A percentile compares a stretch with the other conserved stretches of the same genome.
phyloP scores from a whole-genome alignment of 352 stramenopile genomes.

The Pythium vanterpoolii region DNA sequence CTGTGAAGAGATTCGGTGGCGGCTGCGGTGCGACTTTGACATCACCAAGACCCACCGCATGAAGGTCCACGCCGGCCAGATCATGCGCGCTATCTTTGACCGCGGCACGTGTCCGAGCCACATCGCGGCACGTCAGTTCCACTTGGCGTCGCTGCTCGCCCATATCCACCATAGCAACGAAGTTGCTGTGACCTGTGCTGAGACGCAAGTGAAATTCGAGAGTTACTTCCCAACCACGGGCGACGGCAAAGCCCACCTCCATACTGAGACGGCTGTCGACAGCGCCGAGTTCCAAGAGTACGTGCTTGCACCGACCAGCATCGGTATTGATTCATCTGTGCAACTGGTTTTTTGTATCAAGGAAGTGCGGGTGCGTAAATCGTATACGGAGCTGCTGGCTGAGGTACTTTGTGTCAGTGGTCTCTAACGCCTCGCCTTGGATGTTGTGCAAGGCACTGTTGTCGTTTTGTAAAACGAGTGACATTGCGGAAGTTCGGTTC shows the following conservation, averaged over 20 bases:
- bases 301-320: conserved; percentile 34
- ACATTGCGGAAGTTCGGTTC: conserved; percentile 68
- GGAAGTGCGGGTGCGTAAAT: conserved; percentile 48
- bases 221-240: conserved; percentile 63
- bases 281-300: conserved; percentile 77
- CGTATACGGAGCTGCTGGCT: neutral
- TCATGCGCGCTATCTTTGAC: conserved; percentile 82
- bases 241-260: conserved; percentile 69
- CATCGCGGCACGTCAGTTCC: conserved; percentile 59
- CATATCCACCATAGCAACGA: conserved; percentile 84
- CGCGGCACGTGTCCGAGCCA: conserved; percentile 43
- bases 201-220: conserved; percentile 74
- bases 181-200: conserved; percentile 60
- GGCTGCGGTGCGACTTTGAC: conserved; percentile 74
- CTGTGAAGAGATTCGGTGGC: conserved; percentile 66
- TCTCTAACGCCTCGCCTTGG: neutral
- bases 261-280: conserved; percentile 82
- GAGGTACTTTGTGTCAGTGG: neutral
- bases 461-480: conserved; percentile 75
- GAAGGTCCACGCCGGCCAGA: conserved; percentile 71
- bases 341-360: conserved; percentile 85
- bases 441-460: conserved; percentile 35
- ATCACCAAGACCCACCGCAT: conserved; percentile 87
- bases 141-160: conserved; percentile 66
- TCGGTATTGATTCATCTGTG: conserved; percentile 44